Percentiles rank a stretch among this genome's conserved stretches.
phyloP scores from a whole-genome alignment of 768 basidiomycete genomes.

The Pleurotus sapidus region DNA sequence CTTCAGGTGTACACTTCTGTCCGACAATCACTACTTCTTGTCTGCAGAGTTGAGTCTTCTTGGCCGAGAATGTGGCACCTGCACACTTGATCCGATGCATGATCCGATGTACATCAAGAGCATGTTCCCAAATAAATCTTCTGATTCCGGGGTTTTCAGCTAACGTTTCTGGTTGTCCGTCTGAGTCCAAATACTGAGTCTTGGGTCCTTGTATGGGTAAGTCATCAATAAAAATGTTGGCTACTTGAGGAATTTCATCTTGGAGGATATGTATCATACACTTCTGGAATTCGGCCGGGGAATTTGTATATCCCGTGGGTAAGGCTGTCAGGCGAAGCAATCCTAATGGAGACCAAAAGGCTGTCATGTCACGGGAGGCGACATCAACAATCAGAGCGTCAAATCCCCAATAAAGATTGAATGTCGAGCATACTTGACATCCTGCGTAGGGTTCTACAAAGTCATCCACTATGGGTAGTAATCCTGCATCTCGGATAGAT shows the following conservation, averaged over 20 bases:
- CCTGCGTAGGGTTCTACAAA: constrained; percentile 9
- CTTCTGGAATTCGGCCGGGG: too few species aligned
- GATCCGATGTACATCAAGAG: constrained; percentile 25
- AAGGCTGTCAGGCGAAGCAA: constrained; percentile 7
- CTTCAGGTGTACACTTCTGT: constrained; percentile 21
- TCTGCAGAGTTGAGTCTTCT: constrained; percentile 25
- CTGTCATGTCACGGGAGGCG: constrained; percentile 9
- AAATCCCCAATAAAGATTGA: constrained; percentile 6
- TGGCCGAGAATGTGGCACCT: constrained; percentile 30
- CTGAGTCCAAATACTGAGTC: constrained; percentile 22
- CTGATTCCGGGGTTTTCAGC: constrained; percentile 24
- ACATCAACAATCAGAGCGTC: neutral
- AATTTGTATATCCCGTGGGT: constrained; percentile 6
- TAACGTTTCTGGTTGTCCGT: constrained; percentile 19
- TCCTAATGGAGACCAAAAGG: neutral
- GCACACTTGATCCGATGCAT: constrained; percentile 25
- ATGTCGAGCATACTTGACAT: neutral
- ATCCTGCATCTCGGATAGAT: constrained; percentile 6
- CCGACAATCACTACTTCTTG: constrained; percentile 11
- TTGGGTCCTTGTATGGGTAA: constrained; percentile 23
- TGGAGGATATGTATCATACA: too few species aligned
- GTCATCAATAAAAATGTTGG: neutral
- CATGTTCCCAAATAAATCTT: constrained; percentile 38
- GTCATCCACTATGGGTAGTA: constrained; percentile 2
- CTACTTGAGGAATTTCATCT: too few species aligned